Evolutionary conservation across 176 grass and related monocot species (phyloP).

Genomic region (Ensete glaucum): DNA sequence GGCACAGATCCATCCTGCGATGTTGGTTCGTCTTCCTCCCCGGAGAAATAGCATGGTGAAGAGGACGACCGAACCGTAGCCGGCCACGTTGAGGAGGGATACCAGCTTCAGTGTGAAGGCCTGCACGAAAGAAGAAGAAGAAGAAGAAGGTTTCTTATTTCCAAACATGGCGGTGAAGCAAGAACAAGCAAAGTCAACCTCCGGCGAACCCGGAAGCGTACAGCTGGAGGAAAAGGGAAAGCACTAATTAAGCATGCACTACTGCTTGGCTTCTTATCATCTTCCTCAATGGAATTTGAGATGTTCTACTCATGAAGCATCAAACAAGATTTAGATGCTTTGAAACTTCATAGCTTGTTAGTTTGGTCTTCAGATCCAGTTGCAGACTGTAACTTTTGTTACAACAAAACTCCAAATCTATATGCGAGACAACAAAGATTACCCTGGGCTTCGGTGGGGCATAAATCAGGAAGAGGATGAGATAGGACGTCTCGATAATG

Average conservation of each 20-base stretch:
- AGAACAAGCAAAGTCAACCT: too few relatives aligned
- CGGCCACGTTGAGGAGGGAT: slow-evolving; percentile 31
- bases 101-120: slow-evolving; percentile 47
- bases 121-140: slow-evolving; percentile 9
- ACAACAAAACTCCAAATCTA: too few relatives aligned
- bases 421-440: not conserved
- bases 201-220: too few relatives aligned
- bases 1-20: slow-evolving; percentile 44
- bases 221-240: too few relatives aligned
- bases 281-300: too few relatives aligned
- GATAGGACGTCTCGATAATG: slow-evolving; percentile 51
- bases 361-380: too few relatives aligned
- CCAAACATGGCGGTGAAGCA: not conserved
- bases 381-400: too few relatives aligned
- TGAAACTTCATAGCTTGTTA: too few relatives aligned
- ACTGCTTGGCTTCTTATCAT: too few relatives aligned
- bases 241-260: too few relatives aligned
- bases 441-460: slow-evolving; percentile 42
- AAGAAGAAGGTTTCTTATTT: not conserved
- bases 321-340: too few relatives aligned
- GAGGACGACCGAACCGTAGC: slow-evolving; percentile 41
- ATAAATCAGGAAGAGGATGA: slow-evolving; percentile 57
- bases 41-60: slow-evolving; percentile 31
- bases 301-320: too few relatives aligned
- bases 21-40: slow-evolving; percentile 29